These are phyloP conservation scores for Pyrenochaeta sp. DNA, from an alignment of 2,329 filamentous ascomycete species.

Conservation along the genomic window DNA sequence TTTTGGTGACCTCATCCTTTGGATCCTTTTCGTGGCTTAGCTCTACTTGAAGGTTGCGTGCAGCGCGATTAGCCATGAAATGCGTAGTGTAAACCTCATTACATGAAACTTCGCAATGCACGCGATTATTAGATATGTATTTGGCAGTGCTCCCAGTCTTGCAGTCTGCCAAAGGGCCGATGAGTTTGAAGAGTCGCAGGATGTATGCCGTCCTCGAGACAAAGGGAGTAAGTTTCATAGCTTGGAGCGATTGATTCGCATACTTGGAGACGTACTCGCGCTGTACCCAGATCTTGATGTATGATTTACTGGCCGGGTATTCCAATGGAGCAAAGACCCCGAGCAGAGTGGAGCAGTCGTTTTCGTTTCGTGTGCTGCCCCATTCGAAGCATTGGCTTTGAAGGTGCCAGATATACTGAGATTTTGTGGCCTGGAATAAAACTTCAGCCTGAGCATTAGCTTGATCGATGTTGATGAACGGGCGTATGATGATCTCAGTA, in stretches of 20 bases:
- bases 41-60: constrained; percentile 32
- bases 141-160: too few species aligned
- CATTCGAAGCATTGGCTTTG: constrained; percentile 9
- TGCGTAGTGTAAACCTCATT: constrained; percentile 34
- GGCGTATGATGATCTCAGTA: constrained; percentile 10
- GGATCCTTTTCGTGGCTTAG: constrained; percentile 29
- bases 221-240: constrained; percentile 10
- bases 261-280: constrained; percentile 18
- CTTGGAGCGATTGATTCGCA: constrained; percentile 12
- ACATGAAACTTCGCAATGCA: constrained; percentile 15
- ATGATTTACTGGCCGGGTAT: constrained; percentile 9
- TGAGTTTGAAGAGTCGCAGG: constrained; percentile 29
- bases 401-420: constrained; percentile 10
- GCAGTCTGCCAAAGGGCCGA: too few species aligned
- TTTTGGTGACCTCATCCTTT: not conserved
- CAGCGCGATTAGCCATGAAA: constrained; percentile 35
- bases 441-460: constrained; percentile 28
- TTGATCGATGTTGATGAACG: constrained; percentile 17
- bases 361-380: constrained; percentile 12
- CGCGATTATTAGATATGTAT: too few species aligned
- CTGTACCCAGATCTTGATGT: constrained; percentile 29
- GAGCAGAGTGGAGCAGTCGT: constrained; percentile 14
- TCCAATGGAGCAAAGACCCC: constrained; percentile 18
- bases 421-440: constrained; percentile 6
- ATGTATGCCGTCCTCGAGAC: constrained; percentile 30